phyloP scores from a whole-genome alignment of 2,329 filamentous ascomycete species.

The Sporothrix curviconia region DNA sequence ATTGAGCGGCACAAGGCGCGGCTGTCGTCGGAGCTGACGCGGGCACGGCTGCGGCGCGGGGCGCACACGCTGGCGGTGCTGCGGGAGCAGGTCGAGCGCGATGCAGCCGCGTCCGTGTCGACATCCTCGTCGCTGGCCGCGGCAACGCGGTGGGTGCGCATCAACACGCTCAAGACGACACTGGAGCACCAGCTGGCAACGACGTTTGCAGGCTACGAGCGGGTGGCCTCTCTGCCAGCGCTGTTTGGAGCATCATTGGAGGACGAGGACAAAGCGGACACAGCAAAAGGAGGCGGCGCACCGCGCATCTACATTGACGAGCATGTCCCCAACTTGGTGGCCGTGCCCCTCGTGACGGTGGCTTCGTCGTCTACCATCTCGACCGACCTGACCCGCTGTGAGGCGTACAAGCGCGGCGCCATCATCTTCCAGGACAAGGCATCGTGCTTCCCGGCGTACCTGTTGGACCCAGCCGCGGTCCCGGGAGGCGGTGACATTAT shows the following conservation, averaged over 20 bases:
- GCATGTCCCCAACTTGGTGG: constrained; percentile 77
- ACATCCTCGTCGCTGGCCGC: constrained; percentile 47
- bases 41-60: constrained; percentile 65
- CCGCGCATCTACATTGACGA: constrained; percentile 61
- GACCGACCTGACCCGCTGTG: constrained; percentile 63
- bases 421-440: constrained; percentile 95
- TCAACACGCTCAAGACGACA: constrained; percentile 72
- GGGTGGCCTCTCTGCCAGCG: constrained; percentile 49
- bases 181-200: constrained; percentile 65
- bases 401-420: constrained; percentile 67
- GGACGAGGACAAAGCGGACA: no score
- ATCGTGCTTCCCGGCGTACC: constrained; percentile 89
- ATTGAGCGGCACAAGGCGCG: constrained; percentile 77
- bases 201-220: constrained; percentile 62
- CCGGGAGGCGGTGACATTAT: constrained; percentile 62
- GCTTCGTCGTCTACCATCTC: constrained; percentile 38
- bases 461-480: constrained; percentile 59
- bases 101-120: constrained; percentile 57
- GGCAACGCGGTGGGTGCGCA: constrained; percentile 85
- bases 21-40: constrained; percentile 74
- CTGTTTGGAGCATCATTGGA: no score
- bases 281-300: constrained; percentile 8
- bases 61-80: constrained; percentile 63
- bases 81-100: constrained; percentile 54
- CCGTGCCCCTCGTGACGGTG: constrained; percentile 48